Evolutionary conservation across 2,329 filamentous ascomycete genomes (phyloP), one percentile per base, ranked within the genome.

Genomic region (Arthrobotrys iridis): DNA sequence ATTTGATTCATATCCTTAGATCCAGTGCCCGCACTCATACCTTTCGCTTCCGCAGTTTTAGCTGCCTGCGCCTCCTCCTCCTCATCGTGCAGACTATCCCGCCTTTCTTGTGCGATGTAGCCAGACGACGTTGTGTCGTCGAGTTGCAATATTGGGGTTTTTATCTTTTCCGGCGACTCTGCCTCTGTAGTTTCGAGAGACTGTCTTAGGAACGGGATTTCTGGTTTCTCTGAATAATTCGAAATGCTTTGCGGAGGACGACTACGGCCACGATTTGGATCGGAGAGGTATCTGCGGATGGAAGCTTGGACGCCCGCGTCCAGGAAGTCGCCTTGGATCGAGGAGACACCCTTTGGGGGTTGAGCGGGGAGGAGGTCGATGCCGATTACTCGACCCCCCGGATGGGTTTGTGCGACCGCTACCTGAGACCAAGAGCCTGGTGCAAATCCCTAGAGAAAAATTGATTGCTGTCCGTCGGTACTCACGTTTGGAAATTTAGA

Each of bases 351-450:
- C 80, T 87, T 89, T 0, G 95, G 95, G 3, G 96, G 94, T 81
- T 94, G 91, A 0, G 93, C 92, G 3, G 95, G 95, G 77, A 99
- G 93, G 59, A 99, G 87, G 81, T 99, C 95, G 79, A 99, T 94
- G 8, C 95, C 96, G 26, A 99, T 85, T 10, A 99, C 89, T 45
- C 90, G 88, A 6, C 93, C 93, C 48, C 87, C 83, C 0, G 93
- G 93, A 75, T 87, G 86, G 3, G 92, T 96, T 60, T 89, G 87
- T 75, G 92, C 90, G 33, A 91, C 84, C 15, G 95, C 95, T 35
- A 98, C 93, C 89, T 96, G 80, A 40, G 58, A 70, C 90, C 90
- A 92, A 77, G 86, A 88, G 0, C 90, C 90, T 24, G 90, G 90
- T 8, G 92, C 92, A 82, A 91, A 96, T 35, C 92, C 92, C 88